Base-by-base conservation (phyloP, 371 early-diverging fungal genomes). In the Mucor irregularis region DNA sequence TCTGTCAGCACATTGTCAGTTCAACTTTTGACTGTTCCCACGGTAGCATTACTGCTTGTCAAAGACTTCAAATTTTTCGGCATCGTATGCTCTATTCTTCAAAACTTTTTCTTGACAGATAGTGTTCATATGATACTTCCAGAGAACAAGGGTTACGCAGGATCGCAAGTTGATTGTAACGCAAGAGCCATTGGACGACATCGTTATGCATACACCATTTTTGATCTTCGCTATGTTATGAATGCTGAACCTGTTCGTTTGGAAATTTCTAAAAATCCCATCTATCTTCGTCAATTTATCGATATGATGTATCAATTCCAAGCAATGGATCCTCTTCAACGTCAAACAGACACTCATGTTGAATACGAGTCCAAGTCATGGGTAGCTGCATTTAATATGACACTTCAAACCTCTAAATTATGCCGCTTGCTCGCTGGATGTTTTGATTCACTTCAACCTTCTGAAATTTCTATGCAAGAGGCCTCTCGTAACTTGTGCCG, bases 1-100 rank as follows among this genome's bases (percentile, higher is more conserved):
- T 91, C 94, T 2, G 82, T 96, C 48, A 88, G 91, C 33, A 82
- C 88, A 13, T 82, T 96, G 29, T 91, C 95, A 0, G 95, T 97
- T 19, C 98, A 98, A 69, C 69, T 97, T 10, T 90, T 96, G 66
- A 96, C 98, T 1, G 93, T 92, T 0, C 96, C 96, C 1, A 92
- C 92, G 3, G 85, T 97, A 16, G 91, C 96, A 2, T 80, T 85
- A 2, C 73, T 90, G 62, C 73, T 98, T 29, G 89, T 91, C 11
- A 78, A 83, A 44, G 82, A 91, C 21, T 91, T 92, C 63, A 80
- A 82, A 30, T 87, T 94, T 54, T 72, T 92, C 67, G 81, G 80
- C 40, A 83, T 83, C 45, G 83, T 89, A 33, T 82, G 85, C 58
- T 73, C 76, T 24, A 85, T 89, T 49, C 70, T 92, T 17, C 65